Conservation (phyloP, 2,329 filamentous ascomycete genomes). For the Plenodomus tracheiphilus region DNA sequence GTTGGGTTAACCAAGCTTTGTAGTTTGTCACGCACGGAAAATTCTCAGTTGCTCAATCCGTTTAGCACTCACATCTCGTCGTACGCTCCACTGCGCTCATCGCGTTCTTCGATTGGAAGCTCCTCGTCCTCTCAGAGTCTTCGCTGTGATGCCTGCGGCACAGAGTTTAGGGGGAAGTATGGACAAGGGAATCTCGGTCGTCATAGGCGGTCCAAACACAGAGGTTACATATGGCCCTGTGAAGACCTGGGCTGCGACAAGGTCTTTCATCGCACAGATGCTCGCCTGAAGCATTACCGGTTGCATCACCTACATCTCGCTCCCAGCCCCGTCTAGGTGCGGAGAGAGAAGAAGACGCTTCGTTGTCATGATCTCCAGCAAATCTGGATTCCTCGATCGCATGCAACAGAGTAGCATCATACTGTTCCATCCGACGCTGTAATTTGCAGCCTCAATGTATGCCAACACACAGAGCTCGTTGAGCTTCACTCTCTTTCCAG, state of each 20-base stretch:
- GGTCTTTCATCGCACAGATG: constrained; percentile 8
- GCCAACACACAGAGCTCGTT: too few relatives aligned
- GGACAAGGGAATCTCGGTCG: constrained; percentile 2
- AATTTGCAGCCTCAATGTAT: too few relatives aligned
- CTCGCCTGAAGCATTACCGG: constrained; percentile 13
- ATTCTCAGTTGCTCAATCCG: not conserved
- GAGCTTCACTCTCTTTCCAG: too few relatives aligned
- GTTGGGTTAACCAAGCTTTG: not conserved
- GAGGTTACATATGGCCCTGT: not conserved
- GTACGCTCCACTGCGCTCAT: not conserved
- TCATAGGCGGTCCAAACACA: constrained; percentile 6
- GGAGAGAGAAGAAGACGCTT: not conserved
- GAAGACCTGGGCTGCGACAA: constrained; percentile 1
- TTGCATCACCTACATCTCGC: constrained; percentile 1
- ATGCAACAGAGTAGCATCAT: too few relatives aligned
- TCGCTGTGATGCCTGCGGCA: not conserved
- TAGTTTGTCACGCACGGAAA: not conserved
- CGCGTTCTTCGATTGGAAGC: not conserved
- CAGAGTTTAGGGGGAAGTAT: constrained; percentile 2
- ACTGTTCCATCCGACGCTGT: too few relatives aligned
- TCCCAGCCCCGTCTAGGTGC: not conserved
- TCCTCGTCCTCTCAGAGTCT: not conserved
- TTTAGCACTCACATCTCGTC: not conserved
- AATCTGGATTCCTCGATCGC: not conserved
- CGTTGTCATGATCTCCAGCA: not conserved